Evolutionary conservation across 345 rosid genomes (phyloP).

Genomic region (Psidium guajava): DNA sequence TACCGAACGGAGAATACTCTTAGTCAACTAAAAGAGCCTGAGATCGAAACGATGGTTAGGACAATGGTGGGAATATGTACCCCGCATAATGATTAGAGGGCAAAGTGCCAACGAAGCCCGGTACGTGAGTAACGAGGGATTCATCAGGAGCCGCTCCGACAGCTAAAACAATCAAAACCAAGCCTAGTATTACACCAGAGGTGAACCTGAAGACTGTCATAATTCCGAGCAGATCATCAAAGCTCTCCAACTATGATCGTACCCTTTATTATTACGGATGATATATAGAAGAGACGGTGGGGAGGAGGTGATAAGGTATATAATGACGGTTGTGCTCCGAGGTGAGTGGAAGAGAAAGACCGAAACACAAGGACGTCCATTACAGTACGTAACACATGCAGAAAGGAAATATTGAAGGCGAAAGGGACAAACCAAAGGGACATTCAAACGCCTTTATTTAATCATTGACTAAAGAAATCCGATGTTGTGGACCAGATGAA

Average conservation of each 20-base stretch:
- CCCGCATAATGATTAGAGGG: conserved; percentile 30
- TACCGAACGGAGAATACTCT: not conserved
- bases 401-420: not conserved
- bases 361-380: not conserved
- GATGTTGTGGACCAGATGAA: not conserved
- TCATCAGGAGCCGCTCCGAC: conserved; percentile 14
- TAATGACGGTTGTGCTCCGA: not conserved
- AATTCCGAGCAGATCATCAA: not conserved
- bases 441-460: not conserved
- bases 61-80: not conserved
- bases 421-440: not conserved
- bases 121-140: conserved; percentile 14
- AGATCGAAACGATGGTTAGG: not conserved
- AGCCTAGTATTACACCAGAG: not conserved
- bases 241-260: not conserved
- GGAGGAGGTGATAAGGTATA: not conserved
- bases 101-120: conserved; percentile 22
- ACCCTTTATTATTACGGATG: not conserved
- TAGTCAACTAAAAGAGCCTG: not conserved
- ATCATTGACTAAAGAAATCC: not conserved
- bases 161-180: not conserved
- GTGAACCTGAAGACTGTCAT: not conserved
- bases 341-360: not conserved
- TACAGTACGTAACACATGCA: not conserved
- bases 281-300: not conserved